Conservation (phyloP, 352 stramenopile species). For the Pythium guiyangense region DNA sequence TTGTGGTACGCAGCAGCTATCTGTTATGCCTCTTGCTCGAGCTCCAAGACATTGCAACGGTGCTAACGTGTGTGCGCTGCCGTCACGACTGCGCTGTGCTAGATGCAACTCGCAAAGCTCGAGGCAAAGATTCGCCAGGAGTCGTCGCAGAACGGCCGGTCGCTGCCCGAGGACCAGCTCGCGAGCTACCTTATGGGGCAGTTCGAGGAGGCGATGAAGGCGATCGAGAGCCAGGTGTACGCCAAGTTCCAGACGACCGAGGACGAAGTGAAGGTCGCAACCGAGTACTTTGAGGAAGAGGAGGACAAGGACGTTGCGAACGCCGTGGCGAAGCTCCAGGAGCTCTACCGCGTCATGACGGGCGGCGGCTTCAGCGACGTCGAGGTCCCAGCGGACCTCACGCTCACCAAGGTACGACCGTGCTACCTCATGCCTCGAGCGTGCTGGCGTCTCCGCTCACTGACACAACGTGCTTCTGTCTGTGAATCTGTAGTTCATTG, state of each 20-base stretch:
- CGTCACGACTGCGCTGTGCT: too few species aligned
- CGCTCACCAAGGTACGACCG: slow-evolving; percentile 54
- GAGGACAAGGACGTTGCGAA: slow-evolving; percentile 84
- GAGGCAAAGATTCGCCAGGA: slow-evolving; percentile 88
- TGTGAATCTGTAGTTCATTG: slow-evolving; percentile 60
- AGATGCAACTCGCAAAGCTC: slow-evolving; percentile 86
- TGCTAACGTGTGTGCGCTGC: too few species aligned
- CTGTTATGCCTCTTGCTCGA: too few species aligned
- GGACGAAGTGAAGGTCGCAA: slow-evolving; percentile 81
- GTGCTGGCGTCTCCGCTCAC: background rate
- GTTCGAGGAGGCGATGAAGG: slow-evolving; percentile 89
- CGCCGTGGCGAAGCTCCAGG: slow-evolving; percentile 82
- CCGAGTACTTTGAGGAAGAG: slow-evolving; percentile 87
- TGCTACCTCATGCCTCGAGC: background rate
- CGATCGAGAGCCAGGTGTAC: slow-evolving; percentile 86
- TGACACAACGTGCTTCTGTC: slow-evolving; percentile 1
- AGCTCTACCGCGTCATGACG: slow-evolving; percentile 87
- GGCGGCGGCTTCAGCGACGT: slow-evolving; percentile 77
- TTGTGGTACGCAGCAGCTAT: slow-evolving; percentile 61
- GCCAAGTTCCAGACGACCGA: slow-evolving; percentile 87
- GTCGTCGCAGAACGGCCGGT: slow-evolving; percentile 77
- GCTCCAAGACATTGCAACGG: background rate
- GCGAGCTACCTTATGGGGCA: slow-evolving; percentile 87
- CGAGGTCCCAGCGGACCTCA: slow-evolving; percentile 76
- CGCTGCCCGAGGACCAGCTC: slow-evolving; percentile 78